phyloP scores from a whole-genome alignment of 2,329 filamentous ascomycete genomes.

The Fusarium sp. region DNA sequence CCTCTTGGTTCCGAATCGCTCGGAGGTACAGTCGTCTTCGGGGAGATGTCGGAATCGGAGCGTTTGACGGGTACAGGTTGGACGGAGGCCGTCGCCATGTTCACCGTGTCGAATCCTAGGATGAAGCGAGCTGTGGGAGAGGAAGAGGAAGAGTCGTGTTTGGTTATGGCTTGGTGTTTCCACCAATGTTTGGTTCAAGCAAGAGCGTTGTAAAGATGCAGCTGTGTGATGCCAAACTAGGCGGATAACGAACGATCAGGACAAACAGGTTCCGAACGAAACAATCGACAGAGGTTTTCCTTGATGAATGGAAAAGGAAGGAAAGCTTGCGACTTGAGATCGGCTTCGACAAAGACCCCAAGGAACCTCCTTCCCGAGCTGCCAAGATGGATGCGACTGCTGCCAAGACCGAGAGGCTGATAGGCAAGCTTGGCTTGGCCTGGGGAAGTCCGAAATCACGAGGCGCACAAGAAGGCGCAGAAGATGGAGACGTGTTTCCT shows the following conservation, averaged over 20 bases:
- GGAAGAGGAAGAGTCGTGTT: not conserved
- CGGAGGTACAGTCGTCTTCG: slow-evolving; percentile 48
- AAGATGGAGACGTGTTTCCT: not conserved
- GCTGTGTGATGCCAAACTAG: not conserved
- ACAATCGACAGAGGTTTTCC: not conserved
- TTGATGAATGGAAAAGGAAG: slow-evolving; percentile 16
- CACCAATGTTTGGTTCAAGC: slow-evolving; percentile 8
- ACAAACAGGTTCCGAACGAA: not conserved
- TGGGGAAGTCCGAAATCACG: slow-evolving; percentile 33
- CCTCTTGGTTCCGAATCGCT: slow-evolving; percentile 23
- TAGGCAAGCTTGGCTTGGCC: slow-evolving; percentile 31
- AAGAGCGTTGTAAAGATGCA: slow-evolving; percentile 16
- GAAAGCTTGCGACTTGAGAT: slow-evolving; percentile 17
- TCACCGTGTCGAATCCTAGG: slow-evolving; percentile 6
- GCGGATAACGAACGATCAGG: not conserved
- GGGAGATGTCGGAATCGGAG: slow-evolving; percentile 59
- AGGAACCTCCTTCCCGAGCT: slow-evolving; percentile 17
- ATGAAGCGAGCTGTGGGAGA: slow-evolving; percentile 8
- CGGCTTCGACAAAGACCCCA: slow-evolving; percentile 24
- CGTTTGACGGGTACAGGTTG: slow-evolving; percentile 46
- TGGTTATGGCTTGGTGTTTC: slow-evolving; percentile 6
- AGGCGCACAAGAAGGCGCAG: slow-evolving; percentile 1
- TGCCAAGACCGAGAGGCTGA: slow-evolving; percentile 37
- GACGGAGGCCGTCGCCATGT: slow-evolving; percentile 40
- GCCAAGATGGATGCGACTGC: slow-evolving; percentile 34